Evolutionary conservation across 1,284 basidiomycete genomes (phyloP), one percentile per base, ranked within the genome.

Genomic region (Chalciporus sp.): DNA sequence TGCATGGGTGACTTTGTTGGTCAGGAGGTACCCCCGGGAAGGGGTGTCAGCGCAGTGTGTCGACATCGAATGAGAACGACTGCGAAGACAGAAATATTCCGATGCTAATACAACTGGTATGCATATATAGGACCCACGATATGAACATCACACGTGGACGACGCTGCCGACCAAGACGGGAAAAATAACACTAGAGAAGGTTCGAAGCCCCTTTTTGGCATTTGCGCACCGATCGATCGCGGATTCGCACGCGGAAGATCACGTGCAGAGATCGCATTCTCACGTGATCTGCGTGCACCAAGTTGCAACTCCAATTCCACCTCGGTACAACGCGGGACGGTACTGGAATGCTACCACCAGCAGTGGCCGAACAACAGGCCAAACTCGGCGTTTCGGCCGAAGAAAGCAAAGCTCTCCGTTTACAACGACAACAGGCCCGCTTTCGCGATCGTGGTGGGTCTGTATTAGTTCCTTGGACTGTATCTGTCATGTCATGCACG

Each of bases 361-460:
- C 51, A 26, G 37, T 64, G n/a, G 55, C 26, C 48, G 56, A 56
- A 42, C 63, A 63, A 20, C 65, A 64, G 40, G 58, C 60, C 49
- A 61, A 66, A 46, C 64, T 62, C 4, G 65, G 65, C 23, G 64
- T 63, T 43, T 63, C 69, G 7, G 78, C 81, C 19, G 77, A 81
- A 50, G 81, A 80, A 44, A 86, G 84, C 63, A 74, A 81, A 45
- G 76, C 77, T 0, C 70, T 82, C 45, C 78, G 85, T 41, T 61
- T 79, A 12, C 74, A 83, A 58, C 76, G 82, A 37, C 82, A 80
- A 53, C 81, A 85, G 59, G 74, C 82, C 39, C 74, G 84, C 28
- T 82, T 84, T 63, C 76, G 85, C 43, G 81, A 85, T 66, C 77
- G 84, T 48, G 84, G 84, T 57, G 84, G 84, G 84, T 85, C 40